Evolutionary conservation across 306 rosid genomes (phyloP), one percentile per base, ranked within the genome.

Genomic region (Betula pendula): DNA sequence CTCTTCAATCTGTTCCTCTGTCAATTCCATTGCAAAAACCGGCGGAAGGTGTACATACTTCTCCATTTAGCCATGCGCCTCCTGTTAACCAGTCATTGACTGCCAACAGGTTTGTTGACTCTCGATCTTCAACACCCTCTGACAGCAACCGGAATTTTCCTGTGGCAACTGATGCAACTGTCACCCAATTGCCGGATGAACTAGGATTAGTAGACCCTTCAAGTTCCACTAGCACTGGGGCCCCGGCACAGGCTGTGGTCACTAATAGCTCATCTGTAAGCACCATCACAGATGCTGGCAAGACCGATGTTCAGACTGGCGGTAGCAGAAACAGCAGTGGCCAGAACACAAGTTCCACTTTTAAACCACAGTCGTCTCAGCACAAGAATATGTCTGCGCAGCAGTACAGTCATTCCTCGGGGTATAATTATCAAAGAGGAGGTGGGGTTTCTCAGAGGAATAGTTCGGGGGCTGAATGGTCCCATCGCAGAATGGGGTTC

Each of bases 1-100:
- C 91, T 48, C 81, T 81, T 74, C 87, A 90, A 75, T 82, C 98
- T 70, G 76, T 87, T 77, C 95, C 97, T 68, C 49, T 73, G 47
- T 86, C 96, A n/a, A 82, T 90, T 91, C 90, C 96, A 16, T 70
- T 84, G 83, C 95, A 82, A 87, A 93, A 89, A 79, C 89, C 77
- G 42, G 71, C 80, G 3, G 97, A 85, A 60, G 87, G 88, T 44
- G 78, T 72, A 22, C 91, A 79, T 74, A 70, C 87, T 72, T 82
- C 94, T 44, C 96, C 86, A 65, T 87, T 85, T 74, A 81, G 72
- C 79, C 98, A 87, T 48, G 86, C 79, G 49, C 77, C 89, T 51
- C 83, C 93, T 62, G 84, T 73, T 81, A 92, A 92, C 77, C 92
- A 79, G 82, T 74, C 94, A 49, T 71, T 85, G 74, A 72, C 81